Conservation (phyloP, 345 rosid species). For the Dipteronia dyeriana region DNA sequence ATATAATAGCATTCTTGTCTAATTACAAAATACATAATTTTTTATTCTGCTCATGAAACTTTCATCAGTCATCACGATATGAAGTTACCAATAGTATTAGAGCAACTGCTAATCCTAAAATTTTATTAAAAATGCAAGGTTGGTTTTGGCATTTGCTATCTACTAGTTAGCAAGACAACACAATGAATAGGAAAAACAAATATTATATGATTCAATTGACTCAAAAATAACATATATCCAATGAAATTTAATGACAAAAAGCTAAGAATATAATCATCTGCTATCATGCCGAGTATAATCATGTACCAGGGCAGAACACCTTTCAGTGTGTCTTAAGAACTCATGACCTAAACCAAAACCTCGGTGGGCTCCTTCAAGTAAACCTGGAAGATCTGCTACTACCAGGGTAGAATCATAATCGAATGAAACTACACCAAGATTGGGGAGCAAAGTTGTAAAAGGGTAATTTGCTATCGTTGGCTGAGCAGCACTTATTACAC, state of each 20-base stretch:
- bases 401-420: constrained; percentile 88
- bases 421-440: constrained; percentile 93
- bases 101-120: background rate
- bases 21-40: background rate
- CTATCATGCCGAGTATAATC: constrained; percentile 20
- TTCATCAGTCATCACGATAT: background rate
- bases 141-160: constrained; percentile 5
- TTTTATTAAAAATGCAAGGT: background rate
- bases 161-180: constrained; percentile 2
- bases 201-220: background rate
- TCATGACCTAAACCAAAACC: constrained; percentile 96
- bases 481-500: constrained; percentile 87
- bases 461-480: constrained; percentile 90
- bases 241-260: constrained; percentile 13
- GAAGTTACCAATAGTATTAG: background rate
- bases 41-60: background rate
- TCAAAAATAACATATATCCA: background rate
- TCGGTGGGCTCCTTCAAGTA: constrained; percentile 94
- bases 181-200: background rate
- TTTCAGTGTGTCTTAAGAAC: constrained; percentile 86
- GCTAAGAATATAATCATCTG: background rate
- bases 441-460: constrained; percentile 91
- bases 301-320: constrained; percentile 91
- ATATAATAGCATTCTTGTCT: background rate
- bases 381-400: constrained; percentile 96